Base-by-base conservation (phyloP, 345 rosid species). In the Salix viminalis region DNA sequence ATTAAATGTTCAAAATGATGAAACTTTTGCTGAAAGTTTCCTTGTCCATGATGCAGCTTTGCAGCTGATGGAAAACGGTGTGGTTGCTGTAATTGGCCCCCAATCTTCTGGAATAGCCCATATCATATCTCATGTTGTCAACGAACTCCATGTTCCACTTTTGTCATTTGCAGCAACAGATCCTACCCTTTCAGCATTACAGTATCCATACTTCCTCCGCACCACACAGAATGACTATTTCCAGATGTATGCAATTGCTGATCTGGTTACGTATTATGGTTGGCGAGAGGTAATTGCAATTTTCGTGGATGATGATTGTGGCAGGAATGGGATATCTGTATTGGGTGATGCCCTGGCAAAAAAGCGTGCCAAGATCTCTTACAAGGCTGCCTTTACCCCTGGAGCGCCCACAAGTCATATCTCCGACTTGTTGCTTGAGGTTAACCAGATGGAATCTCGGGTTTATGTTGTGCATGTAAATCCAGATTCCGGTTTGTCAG, bases 21-120 rank as follows among this genome's bases (percentile, higher is more conserved):
- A 77, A 75, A 77, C 44, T 67, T 78, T 81, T 84, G 76, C 79
- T 79, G 79, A 76, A 79, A 37, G 50, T 79, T 77, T 81, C 75
- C 75, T 79, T 80, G 65, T 74, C 72, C 64, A 10, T 58, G 28
- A 50, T 91, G 92, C 83, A 95, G 99, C 96, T 87, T 83, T 95
- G 88, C 90, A 90, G 96, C 84, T 95, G 77, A 87, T 95, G 89
- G 93, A 86, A 84, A 84, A 82, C 64, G 87, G 88, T 24, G 89
- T 95, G 30, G 87, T 89, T 64, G 87, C 85, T 70, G 96, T 85
- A 69, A 85, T 95, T 76, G 99, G 99, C 76, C 99, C 99, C 34
- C 98, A 93, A 72, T 95, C 97, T 76, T 95, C 99, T 12, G 97
- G 90, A 39, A 85, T 95, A 85, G 94, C 96, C 76, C 99, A 93